phyloP scores from a whole-genome alignment of 345 rosid genomes.

The Nephelium lappaceum region DNA sequence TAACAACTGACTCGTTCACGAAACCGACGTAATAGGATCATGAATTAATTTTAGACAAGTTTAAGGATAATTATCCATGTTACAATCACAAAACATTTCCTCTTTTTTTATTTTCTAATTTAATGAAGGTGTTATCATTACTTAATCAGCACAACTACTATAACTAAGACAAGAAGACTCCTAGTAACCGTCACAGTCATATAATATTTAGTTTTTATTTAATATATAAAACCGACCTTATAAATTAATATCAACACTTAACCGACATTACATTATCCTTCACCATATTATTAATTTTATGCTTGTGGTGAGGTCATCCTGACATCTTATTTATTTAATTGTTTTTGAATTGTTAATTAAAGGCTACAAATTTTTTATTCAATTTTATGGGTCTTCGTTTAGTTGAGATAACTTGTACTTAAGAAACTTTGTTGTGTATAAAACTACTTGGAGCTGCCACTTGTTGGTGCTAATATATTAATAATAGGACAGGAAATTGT shows the following conservation, averaged over 20 bases:
- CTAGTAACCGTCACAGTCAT: conserved; percentile 19
- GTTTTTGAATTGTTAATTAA: neutral
- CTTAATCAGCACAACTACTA: neutral
- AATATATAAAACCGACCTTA: conserved; percentile 8
- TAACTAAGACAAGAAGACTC: conserved; percentile 11
- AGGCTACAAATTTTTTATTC: neutral
- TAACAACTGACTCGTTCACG: neutral
- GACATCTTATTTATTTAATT: neutral
- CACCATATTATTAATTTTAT: neutral
- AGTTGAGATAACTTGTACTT: conserved; percentile 7
- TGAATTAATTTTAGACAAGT: neutral
- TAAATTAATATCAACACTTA: conserved; percentile 16
- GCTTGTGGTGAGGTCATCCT: conserved; percentile 14
- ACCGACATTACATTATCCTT: conserved; percentile 28
- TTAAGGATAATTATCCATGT: neutral
- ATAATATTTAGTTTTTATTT: neutral
- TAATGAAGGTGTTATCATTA: neutral
- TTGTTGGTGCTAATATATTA: conserved; percentile 9
- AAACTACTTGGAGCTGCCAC: neutral
- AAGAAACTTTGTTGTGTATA: neutral
- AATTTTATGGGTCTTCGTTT: neutral
- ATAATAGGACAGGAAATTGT: conserved; percentile 24
- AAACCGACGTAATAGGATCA: neutral
- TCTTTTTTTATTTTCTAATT: neutral
- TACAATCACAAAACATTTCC: neutral